Evolutionary conservation across 768 basidiomycete species (phyloP), one percentile per base, ranked within the genome.

Genomic region (Peribolospora baueri): DNA sequence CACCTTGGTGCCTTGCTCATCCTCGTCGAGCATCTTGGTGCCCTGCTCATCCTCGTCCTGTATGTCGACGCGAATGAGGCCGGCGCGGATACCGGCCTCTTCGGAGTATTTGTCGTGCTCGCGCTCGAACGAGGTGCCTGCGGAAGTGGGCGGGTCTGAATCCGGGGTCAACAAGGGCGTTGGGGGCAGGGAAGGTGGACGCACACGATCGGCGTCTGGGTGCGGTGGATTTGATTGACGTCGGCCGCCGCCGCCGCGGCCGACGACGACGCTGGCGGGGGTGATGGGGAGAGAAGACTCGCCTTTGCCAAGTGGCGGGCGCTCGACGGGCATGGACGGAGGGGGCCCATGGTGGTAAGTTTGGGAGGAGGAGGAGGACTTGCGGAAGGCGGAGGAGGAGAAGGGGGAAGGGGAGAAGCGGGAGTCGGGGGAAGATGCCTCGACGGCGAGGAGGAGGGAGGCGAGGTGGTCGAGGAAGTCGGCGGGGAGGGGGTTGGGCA

Each of bases 371-470:
- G 25, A 25, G 36, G 36, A 40, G 37, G 51, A 52, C 42, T 48
- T 46, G 2, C 54, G 51, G 11, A 40, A 48, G 3, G 55, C 6
- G 14, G 42, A 14, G 51, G 57, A 59, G n/a, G 54, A 51, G 1
- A 57, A 54, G 2, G 60, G 56, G 1, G 60, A 52, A 46, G 60
- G 57, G 37, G 54, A 52, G 2, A 39, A 41, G 45, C 46, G 51
- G 6, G 56, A 56, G 56, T 57, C 57, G 60, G 57, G 57, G 48
- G 48, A 38, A 42, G 57, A 11, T 49, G 11, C 2, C 67, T 59
- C 54, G 49, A 58, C 51, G 9, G 25, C 25, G 64, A 63, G 3
- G 66, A 64, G 3, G 64, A 63, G 63, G 68, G 67, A 3, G 61
- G 25, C 14, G 63, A 62, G 56, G 61, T 54, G 4, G 62, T 55